These are phyloP conservation scores for Talaromyces sp. DNA, from an alignment of 2,329 filamentous ascomycete genomes.

Conservation along the genomic window DNA sequence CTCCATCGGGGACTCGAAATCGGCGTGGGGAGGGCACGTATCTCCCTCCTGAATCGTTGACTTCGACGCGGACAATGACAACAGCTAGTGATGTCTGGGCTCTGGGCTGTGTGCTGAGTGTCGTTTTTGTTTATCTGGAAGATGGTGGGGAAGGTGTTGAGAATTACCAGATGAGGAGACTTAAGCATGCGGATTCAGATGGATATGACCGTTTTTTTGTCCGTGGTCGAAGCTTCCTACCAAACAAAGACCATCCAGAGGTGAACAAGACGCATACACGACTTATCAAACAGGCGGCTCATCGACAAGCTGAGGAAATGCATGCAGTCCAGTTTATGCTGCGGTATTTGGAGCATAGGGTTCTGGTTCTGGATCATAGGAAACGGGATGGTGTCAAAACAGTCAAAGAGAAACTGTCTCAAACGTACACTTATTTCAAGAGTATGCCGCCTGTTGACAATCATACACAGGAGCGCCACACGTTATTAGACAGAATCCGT, in stretches of 20 bases:
- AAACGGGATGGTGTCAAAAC: slow-evolving; percentile 24
- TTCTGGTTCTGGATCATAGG: slow-evolving; percentile 27
- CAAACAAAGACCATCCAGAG: slow-evolving; percentile 14
- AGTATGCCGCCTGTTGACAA: slow-evolving; percentile 1
- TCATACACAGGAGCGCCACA: not conserved
- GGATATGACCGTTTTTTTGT: slow-evolving; percentile 22
- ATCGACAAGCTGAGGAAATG: slow-evolving; percentile 25
- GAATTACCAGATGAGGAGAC: slow-evolving; percentile 24
- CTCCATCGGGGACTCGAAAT: slow-evolving; percentile 27
- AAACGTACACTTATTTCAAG: slow-evolving; percentile 18
- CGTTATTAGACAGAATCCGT: not conserved
- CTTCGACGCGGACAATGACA: slow-evolving; percentile 30
- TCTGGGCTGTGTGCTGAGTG: slow-evolving; percentile 42
- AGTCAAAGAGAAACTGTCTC: slow-evolving; percentile 25
- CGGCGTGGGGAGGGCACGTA: slow-evolving; percentile 39
- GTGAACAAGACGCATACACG: slow-evolving; percentile 12
- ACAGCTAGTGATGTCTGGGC: slow-evolving; percentile 44
- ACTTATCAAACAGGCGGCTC: slow-evolving; percentile 16
- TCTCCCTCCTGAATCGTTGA: slow-evolving; percentile 36
- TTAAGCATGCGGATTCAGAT: slow-evolving; percentile 25
- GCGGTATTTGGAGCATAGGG: slow-evolving; percentile 28
- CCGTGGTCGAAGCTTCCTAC: slow-evolving; percentile 5
- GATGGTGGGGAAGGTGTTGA: slow-evolving; percentile 31
- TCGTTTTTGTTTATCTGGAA: slow-evolving; percentile 41
- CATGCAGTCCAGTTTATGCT: slow-evolving; percentile 29